Evolutionary conservation across 2,329 filamentous ascomycete species (phyloP), one percentile per base, ranked within the genome.

Genomic region (Blumeria graminis): DNA sequence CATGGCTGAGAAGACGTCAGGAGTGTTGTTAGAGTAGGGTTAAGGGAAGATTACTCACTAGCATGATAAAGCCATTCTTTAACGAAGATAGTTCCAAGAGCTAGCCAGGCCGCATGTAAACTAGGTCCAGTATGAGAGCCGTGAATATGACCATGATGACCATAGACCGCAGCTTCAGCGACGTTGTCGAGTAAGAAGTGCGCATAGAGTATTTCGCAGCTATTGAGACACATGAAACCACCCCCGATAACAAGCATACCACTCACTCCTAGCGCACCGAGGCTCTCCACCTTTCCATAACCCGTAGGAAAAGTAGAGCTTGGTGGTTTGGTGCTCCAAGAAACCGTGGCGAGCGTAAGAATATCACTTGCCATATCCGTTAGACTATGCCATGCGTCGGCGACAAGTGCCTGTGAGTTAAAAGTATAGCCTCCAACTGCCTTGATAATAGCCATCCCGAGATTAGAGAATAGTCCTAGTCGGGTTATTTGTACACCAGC

Each of bases 41-140:
- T 28, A 4, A 28, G 22, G 22, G 4, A 28, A 1, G 1, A 28
- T 33, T 16, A 78, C 85, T 74, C 80, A 92, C 90, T 98, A 61
- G 90, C 87, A 72, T 84, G 82, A 67, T 96, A 98, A 32, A 98
- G 73, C 86, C 89, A 98, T 70, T 98, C 92, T 71, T 98, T 98
- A 64, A 96, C 73, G 32, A 87, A 69, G 57, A 98, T 92, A 1
- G 87, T 94, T 18, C 86, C 90, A 43, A 79, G 84, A 38, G 92
- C 90, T 58, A 98, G 72, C 92, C 92, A 98, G 7, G 86, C 90
- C 22, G 92, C 92, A 68, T 96, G 89, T 61, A 98, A 77, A 68
- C 86, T 94, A 0, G 92, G 92, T 1, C 81, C 78, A 38, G 38
- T 13, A 3, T 77, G 71, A 56, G 76, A 76, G 45, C 68, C 72